Evolutionary conservation across 2,329 filamentous ascomycete species (phyloP).

Genomic region (Elsinoe fawcettii): DNA sequence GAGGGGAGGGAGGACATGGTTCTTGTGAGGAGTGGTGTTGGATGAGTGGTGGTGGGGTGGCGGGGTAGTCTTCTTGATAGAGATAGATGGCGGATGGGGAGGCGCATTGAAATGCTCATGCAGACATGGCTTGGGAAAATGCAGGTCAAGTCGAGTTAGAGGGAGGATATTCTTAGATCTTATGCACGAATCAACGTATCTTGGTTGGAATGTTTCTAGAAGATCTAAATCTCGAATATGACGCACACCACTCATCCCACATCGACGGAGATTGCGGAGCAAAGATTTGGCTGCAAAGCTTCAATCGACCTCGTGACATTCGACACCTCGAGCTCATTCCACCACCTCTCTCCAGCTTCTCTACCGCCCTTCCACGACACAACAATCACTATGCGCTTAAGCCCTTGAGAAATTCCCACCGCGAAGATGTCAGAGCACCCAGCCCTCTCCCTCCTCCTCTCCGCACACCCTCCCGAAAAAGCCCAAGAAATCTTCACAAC

Average conservation of each 20-base stretch:
- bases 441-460: slow-evolving; percentile 57
- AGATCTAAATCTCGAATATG: slow-evolving; percentile 10
- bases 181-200: neutral
- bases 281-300: too few relatives aligned
- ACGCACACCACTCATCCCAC: neutral
- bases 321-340: too few relatives aligned
- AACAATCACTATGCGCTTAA: neutral
- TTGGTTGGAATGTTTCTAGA: slow-evolving; percentile 3
- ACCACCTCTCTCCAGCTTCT: neutral
- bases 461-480: slow-evolving; percentile 69
- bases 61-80: neutral
- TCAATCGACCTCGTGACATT: too few relatives aligned
- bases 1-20: neutral
- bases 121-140: neutral
- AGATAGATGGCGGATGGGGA: neutral
- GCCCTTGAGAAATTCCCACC: neutral
- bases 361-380: neutral
- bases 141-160: neutral
- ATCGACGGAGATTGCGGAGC: slow-evolving; percentile 10
- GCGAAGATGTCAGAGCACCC: slow-evolving; percentile 19
- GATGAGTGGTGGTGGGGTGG: neutral
- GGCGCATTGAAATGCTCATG: neutral
- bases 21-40: neutral
- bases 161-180: neutral
- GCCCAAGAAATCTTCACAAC: slow-evolving; percentile 67